Evolutionary conservation across 2,329 filamentous ascomycete species (phyloP), one percentile per base, ranked within the genome.

Genomic region (Alternaria consortialis): DNA sequence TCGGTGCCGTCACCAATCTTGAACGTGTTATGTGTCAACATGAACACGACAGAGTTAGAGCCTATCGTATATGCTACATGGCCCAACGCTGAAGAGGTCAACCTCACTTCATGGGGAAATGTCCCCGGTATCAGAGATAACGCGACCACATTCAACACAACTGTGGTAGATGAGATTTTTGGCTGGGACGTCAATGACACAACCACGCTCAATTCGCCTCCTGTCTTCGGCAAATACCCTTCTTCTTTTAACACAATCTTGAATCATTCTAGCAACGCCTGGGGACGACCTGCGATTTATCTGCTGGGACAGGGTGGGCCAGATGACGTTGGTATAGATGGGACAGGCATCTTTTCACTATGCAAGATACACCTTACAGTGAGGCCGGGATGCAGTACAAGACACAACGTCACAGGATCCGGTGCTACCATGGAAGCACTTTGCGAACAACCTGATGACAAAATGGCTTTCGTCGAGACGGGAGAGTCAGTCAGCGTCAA

Each of bases 11-110:
- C 88, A 0, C 91, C 91, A 0, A 83, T 86, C 0, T 78, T 94
- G 44, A 92, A 94, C 64, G 89, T 92, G 0, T 77, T 93, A 32
- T 95, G 92, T 67, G 89, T 85, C 1, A 90, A 91, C 42, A 82
- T 93, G 81, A 83, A 83, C 0, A 58, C 74, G 20, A 69, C 81
- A 0, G 90, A 92, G 55, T 76, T 94, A 2, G 75, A 72, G 0
- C 91, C 91, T 0, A 77, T 94, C 2, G 80, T 94, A 0, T 93
- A 90, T 62, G 83, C 82, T 0, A 64, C 77, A 2, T 93, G 89
- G 89, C 44, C 44, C 5, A 85, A 86, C 0, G 57, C 83, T 5
- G 66, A 69, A 3, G 6, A 11, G 0, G 67, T 78, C 7, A 67
- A 71, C 17, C 65, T 74, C 13, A 62, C 63, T n/a, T 63, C 65